These are phyloP conservation scores for Xylaria digitata DNA, from an alignment of 2,329 filamentous ascomycete genomes.

Conservation along the genomic window DNA sequence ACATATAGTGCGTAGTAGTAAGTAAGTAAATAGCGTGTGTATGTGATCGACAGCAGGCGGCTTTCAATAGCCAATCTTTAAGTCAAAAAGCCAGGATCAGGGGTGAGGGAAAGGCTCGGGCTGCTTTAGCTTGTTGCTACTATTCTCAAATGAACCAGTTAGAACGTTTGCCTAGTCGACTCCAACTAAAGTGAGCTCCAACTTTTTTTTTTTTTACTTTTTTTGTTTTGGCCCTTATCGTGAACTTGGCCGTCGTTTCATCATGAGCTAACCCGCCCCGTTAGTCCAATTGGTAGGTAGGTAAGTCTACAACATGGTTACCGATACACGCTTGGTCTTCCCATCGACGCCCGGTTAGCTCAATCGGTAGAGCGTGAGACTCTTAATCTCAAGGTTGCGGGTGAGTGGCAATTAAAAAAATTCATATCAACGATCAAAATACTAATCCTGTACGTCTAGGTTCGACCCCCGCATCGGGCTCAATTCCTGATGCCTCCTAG, in stretches of 20 bases:
- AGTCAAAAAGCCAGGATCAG: constrained; percentile 20
- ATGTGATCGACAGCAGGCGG: constrained; percentile 20
- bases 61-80: background rate
- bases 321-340: too few relatives aligned
- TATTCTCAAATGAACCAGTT: too few relatives aligned
- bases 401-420: constrained; percentile 30
- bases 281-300: constrained; percentile 79
- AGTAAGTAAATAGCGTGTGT: background rate
- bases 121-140: background rate
- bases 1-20: too few relatives aligned
- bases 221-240: background rate
- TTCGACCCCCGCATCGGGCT: constrained; percentile 62
- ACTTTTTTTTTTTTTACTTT: too few relatives aligned
- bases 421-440: background rate
- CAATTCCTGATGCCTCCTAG: constrained; percentile 53
- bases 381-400: constrained; percentile 62
- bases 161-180: too few relatives aligned
- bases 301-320: too few relatives aligned
- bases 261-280: constrained; percentile 38
- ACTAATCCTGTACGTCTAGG: constrained; percentile 17
- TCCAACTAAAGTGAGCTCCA: too few relatives aligned
- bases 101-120: background rate
- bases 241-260: background rate
- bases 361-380: constrained; percentile 80
- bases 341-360: constrained; percentile 65